phyloP scores from a whole-genome alignment of 495 filamentous ascomycete genomes.

The Penicillium bovifimosum region DNA sequence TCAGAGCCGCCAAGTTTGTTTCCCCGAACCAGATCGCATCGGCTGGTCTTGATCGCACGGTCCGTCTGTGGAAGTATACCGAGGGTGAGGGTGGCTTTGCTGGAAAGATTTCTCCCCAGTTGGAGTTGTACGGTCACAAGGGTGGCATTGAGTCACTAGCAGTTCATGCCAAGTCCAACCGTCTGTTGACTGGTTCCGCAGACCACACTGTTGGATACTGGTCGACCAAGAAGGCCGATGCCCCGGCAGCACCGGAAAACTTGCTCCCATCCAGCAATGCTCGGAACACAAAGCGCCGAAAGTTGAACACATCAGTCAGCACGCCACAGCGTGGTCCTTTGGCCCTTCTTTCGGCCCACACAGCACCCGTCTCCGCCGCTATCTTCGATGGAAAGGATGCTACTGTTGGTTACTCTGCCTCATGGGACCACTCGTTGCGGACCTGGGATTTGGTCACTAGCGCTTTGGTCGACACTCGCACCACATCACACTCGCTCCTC shows the following conservation, averaged over 20 bases:
- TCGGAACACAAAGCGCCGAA: slow-evolving; percentile 68
- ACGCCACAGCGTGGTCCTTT: slow-evolving; percentile 76
- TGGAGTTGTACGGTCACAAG: slow-evolving; percentile 86
- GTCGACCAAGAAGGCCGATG: slow-evolving; percentile 68
- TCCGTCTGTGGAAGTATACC: slow-evolving; percentile 83
- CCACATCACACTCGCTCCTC: slow-evolving; percentile 74
- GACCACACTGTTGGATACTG: slow-evolving; percentile 81
- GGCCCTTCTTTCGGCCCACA: slow-evolving; percentile 64
- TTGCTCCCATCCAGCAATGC: slow-evolving; percentile 57
- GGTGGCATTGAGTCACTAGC: slow-evolving; percentile 67
- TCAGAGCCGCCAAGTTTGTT: slow-evolving; percentile 77
- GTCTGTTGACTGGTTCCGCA: slow-evolving; percentile 74
- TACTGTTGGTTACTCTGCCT: slow-evolving; percentile 83
- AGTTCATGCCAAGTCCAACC: slow-evolving; percentile 66
- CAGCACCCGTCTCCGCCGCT: slow-evolving; percentile 62
- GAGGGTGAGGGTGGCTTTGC: slow-evolving; percentile 55
- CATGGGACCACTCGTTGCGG: slow-evolving; percentile 81
- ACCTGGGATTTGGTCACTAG: slow-evolving; percentile 87
- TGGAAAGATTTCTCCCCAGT: slow-evolving; percentile 61
- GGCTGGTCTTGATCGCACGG: slow-evolving; percentile 70
- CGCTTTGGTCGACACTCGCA: slow-evolving; percentile 66
- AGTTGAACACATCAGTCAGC: slow-evolving; percentile 57
- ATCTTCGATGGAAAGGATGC: slow-evolving; percentile 79
- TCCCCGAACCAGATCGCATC: slow-evolving; percentile 72
- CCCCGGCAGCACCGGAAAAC: slow-evolving; percentile 60